Percentiles rank a stretch among this genome's conserved stretches.
Evolutionary conservation across 164 flowering plant species (phyloP).

Genomic region (Sedum album): DNA sequence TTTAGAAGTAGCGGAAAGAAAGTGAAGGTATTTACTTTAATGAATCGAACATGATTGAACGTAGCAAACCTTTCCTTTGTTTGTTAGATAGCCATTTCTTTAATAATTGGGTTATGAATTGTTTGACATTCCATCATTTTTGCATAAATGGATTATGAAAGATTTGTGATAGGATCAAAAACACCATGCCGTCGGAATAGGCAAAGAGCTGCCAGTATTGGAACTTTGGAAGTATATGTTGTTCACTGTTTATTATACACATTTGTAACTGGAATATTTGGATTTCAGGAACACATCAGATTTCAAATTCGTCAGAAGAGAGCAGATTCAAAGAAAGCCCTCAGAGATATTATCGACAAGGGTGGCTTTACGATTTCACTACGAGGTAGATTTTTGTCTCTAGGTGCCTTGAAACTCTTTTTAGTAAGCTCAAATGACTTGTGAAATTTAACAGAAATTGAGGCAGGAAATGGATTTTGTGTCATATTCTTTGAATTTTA

Average conservation of each 20-base stretch:
- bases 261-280: neutral
- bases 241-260: neutral
- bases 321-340: constrained; percentile 3
- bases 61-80: neutral
- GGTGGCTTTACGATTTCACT: neutral
- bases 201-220: too few species aligned
- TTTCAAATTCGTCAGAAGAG: constrained; percentile 8
- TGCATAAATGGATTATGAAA: neutral
- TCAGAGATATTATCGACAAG: neutral
- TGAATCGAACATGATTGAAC: neutral
- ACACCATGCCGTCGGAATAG: neutral
- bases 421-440: neutral
- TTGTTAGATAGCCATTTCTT: neutral
- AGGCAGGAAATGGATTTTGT: neutral
- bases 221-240: neutral
- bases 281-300: neutral
- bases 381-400: neutral
- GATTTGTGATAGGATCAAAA: neutral
- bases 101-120: too few species aligned
- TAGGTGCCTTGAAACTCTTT: neutral
- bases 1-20: neutral
- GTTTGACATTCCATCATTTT: neutral
- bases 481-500: neutral
- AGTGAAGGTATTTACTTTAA: neutral
- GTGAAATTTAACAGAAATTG: too few species aligned